Conservation (phyloP, 2,329 filamentous ascomycete genomes). For the Fusarium beomiforme region DNA sequence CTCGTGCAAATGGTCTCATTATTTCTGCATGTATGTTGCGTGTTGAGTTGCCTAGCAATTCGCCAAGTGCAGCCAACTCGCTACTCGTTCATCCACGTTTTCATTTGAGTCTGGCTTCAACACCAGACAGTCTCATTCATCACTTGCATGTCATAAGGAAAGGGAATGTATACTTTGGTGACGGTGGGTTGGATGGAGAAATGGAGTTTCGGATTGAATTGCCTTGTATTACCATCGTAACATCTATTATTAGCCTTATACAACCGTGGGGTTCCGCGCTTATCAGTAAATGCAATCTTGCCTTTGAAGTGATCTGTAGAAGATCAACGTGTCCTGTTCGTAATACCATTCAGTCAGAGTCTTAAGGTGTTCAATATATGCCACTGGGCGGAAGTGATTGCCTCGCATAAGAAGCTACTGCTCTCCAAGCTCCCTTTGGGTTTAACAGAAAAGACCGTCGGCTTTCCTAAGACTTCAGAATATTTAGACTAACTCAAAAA, state of each 20-base stretch:
- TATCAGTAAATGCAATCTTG: not conserved
- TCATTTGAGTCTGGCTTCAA: constrained; percentile 19
- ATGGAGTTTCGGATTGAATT: constrained; percentile 31
- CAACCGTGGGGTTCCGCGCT: constrained; percentile 5
- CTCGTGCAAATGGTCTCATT: constrained; percentile 36
- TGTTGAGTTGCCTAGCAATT: constrained; percentile 6
- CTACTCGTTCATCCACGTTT: constrained; percentile 13
- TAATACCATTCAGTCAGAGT: not conserved
- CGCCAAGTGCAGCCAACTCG: constrained; percentile 5
- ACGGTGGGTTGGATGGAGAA: constrained; percentile 20
- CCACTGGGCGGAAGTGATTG: not conserved
- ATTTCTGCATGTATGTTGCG: constrained; percentile 35
- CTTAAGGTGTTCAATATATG: not conserved
- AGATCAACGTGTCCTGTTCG: not conserved
- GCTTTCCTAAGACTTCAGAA: no score
- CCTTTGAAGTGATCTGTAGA: not conserved
- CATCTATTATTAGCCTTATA: constrained; percentile 18
- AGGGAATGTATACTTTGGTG: constrained; percentile 29
- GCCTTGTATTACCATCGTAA: constrained; percentile 34
- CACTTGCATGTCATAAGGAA: constrained; percentile 33
- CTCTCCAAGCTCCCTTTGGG: no score
- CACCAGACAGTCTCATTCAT: constrained; percentile 26
- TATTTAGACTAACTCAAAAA: no score
- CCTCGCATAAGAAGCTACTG: not conserved
- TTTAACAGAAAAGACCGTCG: no score